Evolutionary conservation across 1,284 basidiomycete species (phyloP), one percentile per base, ranked within the genome.

Genomic region (Pholiota adiposa): DNA sequence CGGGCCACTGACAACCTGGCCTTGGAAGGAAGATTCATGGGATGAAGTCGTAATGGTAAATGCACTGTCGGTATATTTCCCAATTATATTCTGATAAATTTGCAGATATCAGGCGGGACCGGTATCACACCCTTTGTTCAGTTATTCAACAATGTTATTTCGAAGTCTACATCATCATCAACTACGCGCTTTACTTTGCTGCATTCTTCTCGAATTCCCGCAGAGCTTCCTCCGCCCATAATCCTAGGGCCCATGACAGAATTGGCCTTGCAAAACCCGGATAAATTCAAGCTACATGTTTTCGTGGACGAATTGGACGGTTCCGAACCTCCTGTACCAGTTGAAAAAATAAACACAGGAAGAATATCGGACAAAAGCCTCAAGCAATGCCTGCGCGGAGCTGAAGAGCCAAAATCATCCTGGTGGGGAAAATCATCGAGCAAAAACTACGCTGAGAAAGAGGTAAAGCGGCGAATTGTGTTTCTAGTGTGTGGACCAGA

Each of bases 121-220:
- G 92, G 92, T 25, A 86, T 94, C 51, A 88, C 92, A 12, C 92
- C 92, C 5, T 92, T 93, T 67, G 85, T 85, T 68, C 92, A 94
- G 69, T 75, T 92, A 60, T 81, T 83, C 68, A 81, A 80, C 69
- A 72, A 70, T 29, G 64, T 79, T 40, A 78, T 82, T 56, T 71
- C 69, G 27, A 63, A 66, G 18, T 66, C 73, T n/a, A n/a, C n/a
- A 25, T 54, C 67, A 7, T 46, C 61, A 19, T 62, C 70, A 18
- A 74, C 72, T 38, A 83, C 88, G 46, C 83, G 82, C 2, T 89
- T 90, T 67, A 90, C 85, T 0, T 72, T 94, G 4, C 75, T 94
- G 27, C 92, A 94, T 64, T 84, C 84, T 14, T 91, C 89, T 11
- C 80, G 76, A 38, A 81, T 77, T 18, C 79, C 80, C 5, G 76